Base-by-base conservation (phyloP, 306 rosid species). In the Comarum palustre region DNA sequence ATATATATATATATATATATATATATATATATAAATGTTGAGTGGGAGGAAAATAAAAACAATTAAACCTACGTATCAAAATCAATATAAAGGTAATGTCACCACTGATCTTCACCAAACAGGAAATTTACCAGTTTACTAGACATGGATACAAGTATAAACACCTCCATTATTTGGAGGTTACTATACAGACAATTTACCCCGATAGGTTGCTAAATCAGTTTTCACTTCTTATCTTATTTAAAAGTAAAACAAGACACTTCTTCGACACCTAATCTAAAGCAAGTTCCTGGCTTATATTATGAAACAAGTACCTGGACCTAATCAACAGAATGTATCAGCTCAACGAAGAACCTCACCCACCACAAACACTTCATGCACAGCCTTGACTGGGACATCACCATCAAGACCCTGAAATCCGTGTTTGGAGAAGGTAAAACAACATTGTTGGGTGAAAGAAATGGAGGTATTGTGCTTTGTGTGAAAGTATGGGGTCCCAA, bases 371-470 rank as follows among this genome's bases (percentile, higher is more conserved):
- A 65, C 34, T 39, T 65, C 19, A 45, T 41, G 34, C 69, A 65
- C 22, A 41, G 51, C 69, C 69, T 65, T 65, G 69, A 65, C 20
- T 39, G 51, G 48, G 48, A 42, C 69, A 65, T 22, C 69, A 65
- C 48, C 69, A 65, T 65, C 69, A 65, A 41, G 46, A 65, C 31
- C 69, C 51, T 38, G 69, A 20, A 25, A 65, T 39, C 69, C 9
- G 48, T 65, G 32, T 41, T 65, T 19, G 46, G 51, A 6, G 22
- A 20, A 41, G 46, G 31, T 65, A 45, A 22, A 41, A 65, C 27
- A 20, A 8, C 15, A 65, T 41, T 39, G 42, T 65, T 65, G 69
- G 69, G 69, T 38, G 11, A 19, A 13, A 65, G 32, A 65, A 20
- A 13, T 39, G 32, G 20, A 11, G 10, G 32, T 65, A 9, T 7